Conservation (phyloP, 2,329 filamentous ascomycete species). For the Juglanconis juglandina region DNA sequence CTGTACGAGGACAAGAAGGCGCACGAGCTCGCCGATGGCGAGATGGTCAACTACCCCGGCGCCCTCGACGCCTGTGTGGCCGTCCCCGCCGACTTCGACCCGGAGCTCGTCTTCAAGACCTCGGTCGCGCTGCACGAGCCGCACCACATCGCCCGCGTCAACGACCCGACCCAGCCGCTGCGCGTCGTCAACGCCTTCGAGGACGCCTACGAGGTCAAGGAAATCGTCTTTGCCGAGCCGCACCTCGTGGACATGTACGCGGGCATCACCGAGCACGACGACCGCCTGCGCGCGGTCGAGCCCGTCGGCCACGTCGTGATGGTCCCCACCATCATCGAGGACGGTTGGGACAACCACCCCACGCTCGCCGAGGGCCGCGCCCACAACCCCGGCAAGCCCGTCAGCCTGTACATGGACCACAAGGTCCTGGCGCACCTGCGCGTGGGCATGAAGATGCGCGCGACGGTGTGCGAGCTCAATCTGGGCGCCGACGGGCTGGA, state of each 20-base stretch:
- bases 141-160: constrained; percentile 24
- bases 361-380: constrained; percentile 29
- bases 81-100: constrained; percentile 38
- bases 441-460: constrained; percentile 58
- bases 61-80: constrained; percentile 23
- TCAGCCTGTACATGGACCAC: constrained; percentile 66
- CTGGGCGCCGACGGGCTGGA: constrained; percentile 45
- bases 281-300: constrained; percentile 30
- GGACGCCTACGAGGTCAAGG: constrained; percentile 54
- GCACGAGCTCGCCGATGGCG: constrained; percentile 20
- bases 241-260: constrained; percentile 43
- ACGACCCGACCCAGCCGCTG: constrained; percentile 26
- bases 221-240: constrained; percentile 51
- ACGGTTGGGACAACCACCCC: constrained; percentile 43
- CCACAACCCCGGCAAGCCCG: constrained; percentile 13
- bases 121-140: constrained; percentile 38
- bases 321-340: constrained; percentile 43
- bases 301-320: constrained; percentile 45
- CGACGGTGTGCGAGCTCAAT: constrained; percentile 49
- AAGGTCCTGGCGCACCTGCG: constrained; percentile 43
- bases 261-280: constrained; percentile 31
- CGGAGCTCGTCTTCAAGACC: constrained; percentile 41
- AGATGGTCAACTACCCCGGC: constrained; percentile 16
- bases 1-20: constrained; percentile 22
- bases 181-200: constrained; percentile 38